Percentiles rank a stretch among this genome's conserved stretches.
phyloP scores from a whole-genome alignment of 805 yeast genomes.

The Kazachstania bromeliacearum region DNA sequence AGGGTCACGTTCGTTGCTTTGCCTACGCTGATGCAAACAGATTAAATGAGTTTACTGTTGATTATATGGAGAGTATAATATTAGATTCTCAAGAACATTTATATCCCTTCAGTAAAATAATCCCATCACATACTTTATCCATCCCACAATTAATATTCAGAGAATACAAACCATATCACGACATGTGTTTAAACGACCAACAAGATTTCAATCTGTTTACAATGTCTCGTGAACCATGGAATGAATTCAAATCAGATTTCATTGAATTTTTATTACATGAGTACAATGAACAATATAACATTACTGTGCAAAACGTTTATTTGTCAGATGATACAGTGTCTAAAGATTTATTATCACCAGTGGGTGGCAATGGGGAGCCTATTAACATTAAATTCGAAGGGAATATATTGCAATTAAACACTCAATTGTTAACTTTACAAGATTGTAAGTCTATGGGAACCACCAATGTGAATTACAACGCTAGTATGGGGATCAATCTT shows the following conservation, averaged over 20 bases:
- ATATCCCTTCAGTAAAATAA: slow-evolving; percentile 16
- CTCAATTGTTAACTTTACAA: background rate
- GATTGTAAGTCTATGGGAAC: background rate
- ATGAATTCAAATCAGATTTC: slow-evolving; percentile 9
- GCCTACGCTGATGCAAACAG: slow-evolving; percentile 13
- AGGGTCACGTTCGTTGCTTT: slow-evolving; percentile 28
- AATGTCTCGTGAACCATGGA: slow-evolving; percentile 12
- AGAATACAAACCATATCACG: slow-evolving; percentile 23
- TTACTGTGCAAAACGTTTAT: slow-evolving; percentile 20
- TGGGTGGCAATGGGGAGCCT: background rate
- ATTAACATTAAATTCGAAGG: slow-evolving; percentile 2
- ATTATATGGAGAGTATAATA: slow-evolving; percentile 12
- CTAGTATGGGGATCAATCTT: slow-evolving; percentile 10
- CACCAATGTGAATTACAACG: background rate
- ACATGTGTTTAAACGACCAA: slow-evolving; percentile 18
- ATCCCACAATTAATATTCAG: slow-evolving; percentile 16
- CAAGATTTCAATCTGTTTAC: slow-evolving; percentile 22
- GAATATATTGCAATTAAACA: slow-evolving; percentile 2
- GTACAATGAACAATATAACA: slow-evolving; percentile 11
- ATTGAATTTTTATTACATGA: slow-evolving; percentile 12
- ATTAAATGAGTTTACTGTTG: slow-evolving; percentile 6
- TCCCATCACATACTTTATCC: slow-evolving; percentile 15
- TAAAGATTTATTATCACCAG: slow-evolving; percentile 1
- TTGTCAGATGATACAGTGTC: slow-evolving; percentile 17
- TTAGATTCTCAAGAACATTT: background rate